Evolutionary conservation across 2,329 filamentous ascomycete species (phyloP), one percentile per base, ranked within the genome.

Genomic region (Beauveria sp.): DNA sequence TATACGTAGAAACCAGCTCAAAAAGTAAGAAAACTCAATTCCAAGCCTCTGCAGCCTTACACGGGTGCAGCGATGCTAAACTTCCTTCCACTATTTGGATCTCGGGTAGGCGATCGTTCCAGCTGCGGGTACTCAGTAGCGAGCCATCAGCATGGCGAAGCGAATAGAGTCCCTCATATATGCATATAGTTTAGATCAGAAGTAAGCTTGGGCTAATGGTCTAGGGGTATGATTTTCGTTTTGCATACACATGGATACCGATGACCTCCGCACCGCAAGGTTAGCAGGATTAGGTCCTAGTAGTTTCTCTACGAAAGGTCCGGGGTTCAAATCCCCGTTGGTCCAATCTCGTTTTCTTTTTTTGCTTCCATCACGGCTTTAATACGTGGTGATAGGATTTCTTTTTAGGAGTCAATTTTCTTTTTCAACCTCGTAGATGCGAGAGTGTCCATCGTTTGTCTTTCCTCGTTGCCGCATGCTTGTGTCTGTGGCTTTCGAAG

Each of bases 181-280:
- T 6, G 8, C 8, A 20, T 20, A 16, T 58, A 58, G 16, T 24
- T 16, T 4, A 16, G 0, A 14, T 3, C 8, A 16, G 5, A 22
- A n/a, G 22, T 60, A 46, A 54, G 50, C 20, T 50, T 2, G 58
- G 58, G 58, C 58, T 60, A 60, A 60, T 60, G 58, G 58, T 60
- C 58, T 60, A 60, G 58, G 58, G 58, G 58, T 60, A 60, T 60
- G 58, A 60, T 60, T 60, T 60, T 60, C 58, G 58, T 60, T 60
- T 60, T 60, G 58, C 58, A 60, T 60, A 54, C 58, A 48, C 43
- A 47, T 20, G 58, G 58, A 60, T 55, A 60, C 58, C 58, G 58
- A 60, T 54, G 58, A 60, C 58, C 58, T 60, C 58, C 58, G 58
- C 58, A 54, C 58, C 58, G 58, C 30, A 54, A 60, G 58, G 58